Conservation (phyloP, 2,329 filamentous ascomycete genomes). For the Cordyceps cicadae region DNA sequence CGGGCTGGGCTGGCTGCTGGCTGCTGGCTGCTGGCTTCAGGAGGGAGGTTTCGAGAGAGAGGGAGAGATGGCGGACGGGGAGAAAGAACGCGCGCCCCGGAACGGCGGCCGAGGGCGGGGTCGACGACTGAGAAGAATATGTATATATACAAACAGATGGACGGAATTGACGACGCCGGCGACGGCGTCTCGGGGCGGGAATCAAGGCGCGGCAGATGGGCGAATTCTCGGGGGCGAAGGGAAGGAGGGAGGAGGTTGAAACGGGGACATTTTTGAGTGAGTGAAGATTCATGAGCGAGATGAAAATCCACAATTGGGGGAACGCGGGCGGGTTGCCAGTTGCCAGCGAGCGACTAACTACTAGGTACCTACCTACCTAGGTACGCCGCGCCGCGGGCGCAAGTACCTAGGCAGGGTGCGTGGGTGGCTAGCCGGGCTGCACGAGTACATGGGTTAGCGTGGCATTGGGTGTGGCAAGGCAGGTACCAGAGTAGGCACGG, state of each 20-base stretch:
- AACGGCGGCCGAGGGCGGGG: neutral
- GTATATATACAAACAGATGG: neutral
- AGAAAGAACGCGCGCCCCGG: slow-evolving; percentile 9
- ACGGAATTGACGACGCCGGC: neutral
- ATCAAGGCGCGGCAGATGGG: slow-evolving; percentile 8
- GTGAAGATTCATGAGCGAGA: slow-evolving; percentile 27
- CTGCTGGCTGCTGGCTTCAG: too few species aligned
- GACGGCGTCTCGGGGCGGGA: neutral
- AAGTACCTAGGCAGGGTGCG: too few species aligned
- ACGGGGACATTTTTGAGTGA: slow-evolving; percentile 17
- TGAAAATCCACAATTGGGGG: slow-evolving; percentile 23
- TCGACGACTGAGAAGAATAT: neutral
- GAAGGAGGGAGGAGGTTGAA: slow-evolving; percentile 13
- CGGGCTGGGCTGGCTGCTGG: neutral
- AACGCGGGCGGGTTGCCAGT: slow-evolving; percentile 9
- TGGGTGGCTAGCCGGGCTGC: too few species aligned
- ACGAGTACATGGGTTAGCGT: too few species aligned
- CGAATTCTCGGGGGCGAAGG: slow-evolving; percentile 14
- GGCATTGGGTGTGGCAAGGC: neutral
- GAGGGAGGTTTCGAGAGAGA: neutral
- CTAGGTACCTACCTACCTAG: too few species aligned
- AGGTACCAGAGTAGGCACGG: neutral
- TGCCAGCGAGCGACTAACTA: too few species aligned
- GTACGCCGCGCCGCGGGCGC: too few species aligned
- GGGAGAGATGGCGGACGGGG: neutral